Percentiles rank a stretch among this genome's conserved stretches.
Conservation (phyloP, 2,329 filamentous ascomycete genomes). For the Phoma sp. region DNA sequence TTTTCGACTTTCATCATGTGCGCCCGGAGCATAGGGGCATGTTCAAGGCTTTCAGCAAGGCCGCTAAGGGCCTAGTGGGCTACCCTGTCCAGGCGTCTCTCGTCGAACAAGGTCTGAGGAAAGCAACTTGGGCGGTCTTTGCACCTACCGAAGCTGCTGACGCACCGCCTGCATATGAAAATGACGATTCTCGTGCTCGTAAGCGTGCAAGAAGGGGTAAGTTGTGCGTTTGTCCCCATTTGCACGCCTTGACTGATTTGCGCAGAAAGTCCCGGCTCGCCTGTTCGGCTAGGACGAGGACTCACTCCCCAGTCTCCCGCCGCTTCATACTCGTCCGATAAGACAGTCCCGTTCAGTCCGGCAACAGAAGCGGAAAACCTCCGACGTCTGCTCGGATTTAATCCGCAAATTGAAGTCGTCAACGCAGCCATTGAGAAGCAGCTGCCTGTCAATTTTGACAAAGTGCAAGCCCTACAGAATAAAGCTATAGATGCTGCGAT, state of each 20-base stretch:
- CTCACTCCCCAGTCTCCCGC: slow-evolving; percentile 2
- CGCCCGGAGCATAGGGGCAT: slow-evolving; percentile 8
- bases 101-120: slow-evolving; percentile 10
- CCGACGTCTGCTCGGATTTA: background rate
- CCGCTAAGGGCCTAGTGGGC: slow-evolving; percentile 1
- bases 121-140: slow-evolving; percentile 19
- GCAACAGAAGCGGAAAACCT: background rate
- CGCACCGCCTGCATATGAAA: slow-evolving; percentile 19
- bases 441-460: too few species aligned
- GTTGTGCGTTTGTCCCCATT: background rate
- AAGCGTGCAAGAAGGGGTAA: slow-evolving; percentile 16
- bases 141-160: slow-evolving; percentile 6
- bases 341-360: slow-evolving; percentile 16
- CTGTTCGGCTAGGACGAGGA: background rate
- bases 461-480: too few species aligned
- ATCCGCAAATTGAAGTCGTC: background rate
- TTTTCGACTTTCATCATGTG: slow-evolving; percentile 16
- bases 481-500: too few species aligned
- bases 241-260: background rate
- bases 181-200: background rate
- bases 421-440: background rate
- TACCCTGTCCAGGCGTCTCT: slow-evolving; percentile 15
- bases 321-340: slow-evolving; percentile 9
- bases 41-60: slow-evolving; percentile 20
- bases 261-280: slow-evolving; percentile 3